Percentiles rank a stretch among this genome's conserved stretches.
Conservation (phyloP, 2,329 filamentous ascomycete genomes). For the Hypoxylon sp. region DNA sequence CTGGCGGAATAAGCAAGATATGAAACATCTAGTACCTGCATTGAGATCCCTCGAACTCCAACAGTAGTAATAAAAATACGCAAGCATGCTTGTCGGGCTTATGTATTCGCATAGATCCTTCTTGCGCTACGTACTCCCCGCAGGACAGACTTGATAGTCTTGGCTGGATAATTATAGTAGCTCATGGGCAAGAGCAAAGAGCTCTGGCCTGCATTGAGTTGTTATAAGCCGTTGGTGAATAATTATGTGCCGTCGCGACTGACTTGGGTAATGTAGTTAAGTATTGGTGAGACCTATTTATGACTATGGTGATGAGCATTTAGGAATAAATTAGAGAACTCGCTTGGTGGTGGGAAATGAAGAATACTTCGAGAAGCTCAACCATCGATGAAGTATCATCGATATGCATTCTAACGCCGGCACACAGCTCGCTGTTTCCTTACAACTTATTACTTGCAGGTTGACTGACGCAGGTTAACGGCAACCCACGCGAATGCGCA, state of each 20-base stretch:
- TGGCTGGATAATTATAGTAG: slow-evolving; percentile 31
- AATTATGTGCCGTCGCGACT: slow-evolving; percentile 9
- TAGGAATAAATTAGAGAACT: neutral
- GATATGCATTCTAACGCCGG: slow-evolving; percentile 32
- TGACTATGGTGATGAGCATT: neutral
- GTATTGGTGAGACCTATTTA: neutral
- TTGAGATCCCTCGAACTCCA: slow-evolving; percentile 35
- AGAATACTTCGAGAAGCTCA: slow-evolving; percentile 10
- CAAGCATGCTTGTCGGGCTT: slow-evolving; percentile 28
- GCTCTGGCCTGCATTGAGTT: neutral
- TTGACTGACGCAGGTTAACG: slow-evolving; percentile 35
- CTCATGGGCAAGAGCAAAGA: neutral
- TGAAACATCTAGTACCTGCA: slow-evolving; percentile 40
- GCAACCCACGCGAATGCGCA: slow-evolving; percentile 40
- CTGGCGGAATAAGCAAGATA: slow-evolving; percentile 10
- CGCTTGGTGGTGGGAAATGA: neutral
- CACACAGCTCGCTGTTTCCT: slow-evolving; percentile 28
- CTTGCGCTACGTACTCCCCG: slow-evolving; percentile 26
- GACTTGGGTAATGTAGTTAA: neutral
- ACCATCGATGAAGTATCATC: slow-evolving; percentile 14
- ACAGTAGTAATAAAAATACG: slow-evolving; percentile 16
- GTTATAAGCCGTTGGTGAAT: neutral
- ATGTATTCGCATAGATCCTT: slow-evolving; percentile 34
- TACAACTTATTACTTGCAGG: slow-evolving; percentile 28
- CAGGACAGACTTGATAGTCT: slow-evolving; percentile 18